Evolutionary conservation across 345 rosid species (phyloP), one percentile per base, ranked within the genome.

Genomic region (Reutealis trisperma): DNA sequence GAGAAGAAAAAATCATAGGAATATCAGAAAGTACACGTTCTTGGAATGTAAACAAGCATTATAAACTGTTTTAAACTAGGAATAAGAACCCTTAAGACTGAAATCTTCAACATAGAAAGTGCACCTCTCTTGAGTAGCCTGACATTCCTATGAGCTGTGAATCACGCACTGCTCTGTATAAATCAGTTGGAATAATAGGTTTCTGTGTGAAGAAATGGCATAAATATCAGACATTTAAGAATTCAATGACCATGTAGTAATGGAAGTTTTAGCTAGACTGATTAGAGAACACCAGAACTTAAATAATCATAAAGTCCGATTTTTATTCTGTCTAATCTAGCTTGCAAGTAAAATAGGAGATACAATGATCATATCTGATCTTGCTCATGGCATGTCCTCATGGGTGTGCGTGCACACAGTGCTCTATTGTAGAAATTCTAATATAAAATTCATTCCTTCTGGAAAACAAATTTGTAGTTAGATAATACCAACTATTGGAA

Each of bases 91-190:
- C 52, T 55, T 18, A 72, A 63, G 63, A 62, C 75, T 45, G 51
- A 47, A 8, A 67, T 61, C 8, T 42, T 62, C 25, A 73, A 73
- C 55, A 78, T 77, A 71, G 62, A 79, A 71, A 51, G 37, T 74
- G 78, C 78, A 96, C 99, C 94, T 96, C 98, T 90, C 83, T 90
- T 59, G 98, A 89, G 88, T 89, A 93, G 51, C 99, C 99, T 6
- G 99, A 88, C 93, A 96, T 79, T 81, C 99, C 99, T 74, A 93
- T 87, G 63, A 93, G 94, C 60, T 93, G 97, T 59, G 98, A 92
- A 83, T 96, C 96, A 15, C 98, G 92, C 42, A 96, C 86, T 45
- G 83, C 85, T 82, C 89, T 86, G 79, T 92, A 93, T 58, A 92
- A 70, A 71, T 92, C 91, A n/a, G 82, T 59, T 75, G 98, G 98